A percentile compares a stretch with the other conserved stretches of the same genome.
Evolutionary conservation across 768 basidiomycete species (phyloP).

Genomic region (Tephrocybe sp.): DNA sequence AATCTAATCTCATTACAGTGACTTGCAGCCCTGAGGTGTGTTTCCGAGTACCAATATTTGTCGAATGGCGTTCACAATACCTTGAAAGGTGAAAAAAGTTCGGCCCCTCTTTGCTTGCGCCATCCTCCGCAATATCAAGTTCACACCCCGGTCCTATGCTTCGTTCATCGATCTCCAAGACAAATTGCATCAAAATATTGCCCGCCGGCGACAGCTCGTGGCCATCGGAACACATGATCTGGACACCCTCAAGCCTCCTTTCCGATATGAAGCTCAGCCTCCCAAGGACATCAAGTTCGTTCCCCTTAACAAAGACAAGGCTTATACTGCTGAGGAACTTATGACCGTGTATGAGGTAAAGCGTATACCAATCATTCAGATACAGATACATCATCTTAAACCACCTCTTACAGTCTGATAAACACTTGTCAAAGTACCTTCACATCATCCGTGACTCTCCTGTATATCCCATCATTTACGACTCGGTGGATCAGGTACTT

Average conservation of each 20-base stretch:
- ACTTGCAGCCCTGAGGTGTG: slow-evolving; percentile 73
- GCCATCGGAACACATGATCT: slow-evolving; percentile 98
- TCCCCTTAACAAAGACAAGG: slow-evolving; percentile 78
- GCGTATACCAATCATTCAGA: slow-evolving; percentile 19
- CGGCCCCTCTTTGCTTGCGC: slow-evolving; percentile 92
- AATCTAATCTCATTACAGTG: slow-evolving; percentile 63
- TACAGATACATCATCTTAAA: neutral
- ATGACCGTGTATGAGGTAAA: slow-evolving; percentile 97
- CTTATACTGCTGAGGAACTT: slow-evolving; percentile 84
- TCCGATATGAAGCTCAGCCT: slow-evolving; percentile 79
- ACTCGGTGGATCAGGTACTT: slow-evolving; percentile 80
- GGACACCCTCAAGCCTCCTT: slow-evolving; percentile 84
- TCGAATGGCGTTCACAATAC: neutral
- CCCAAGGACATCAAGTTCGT: slow-evolving; percentile 91
- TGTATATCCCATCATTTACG: slow-evolving; percentile 98
- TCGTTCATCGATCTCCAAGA: slow-evolving; percentile 99
- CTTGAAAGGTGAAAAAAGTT: slow-evolving; percentile 67
- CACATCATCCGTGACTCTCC: slow-evolving; percentile 93
- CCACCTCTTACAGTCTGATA: slow-evolving; percentile 65
- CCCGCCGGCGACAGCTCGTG: slow-evolving; percentile 85
- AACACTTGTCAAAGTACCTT: slow-evolving; percentile 86
- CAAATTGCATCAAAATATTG: slow-evolving; percentile 96
- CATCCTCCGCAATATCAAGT: slow-evolving; percentile 85
- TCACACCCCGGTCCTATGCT: slow-evolving; percentile 86
- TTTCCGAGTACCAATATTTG: neutral